phyloP scores from a whole-genome alignment of 1,139 yeast species.

The Petasospora rhodanensis region DNA sequence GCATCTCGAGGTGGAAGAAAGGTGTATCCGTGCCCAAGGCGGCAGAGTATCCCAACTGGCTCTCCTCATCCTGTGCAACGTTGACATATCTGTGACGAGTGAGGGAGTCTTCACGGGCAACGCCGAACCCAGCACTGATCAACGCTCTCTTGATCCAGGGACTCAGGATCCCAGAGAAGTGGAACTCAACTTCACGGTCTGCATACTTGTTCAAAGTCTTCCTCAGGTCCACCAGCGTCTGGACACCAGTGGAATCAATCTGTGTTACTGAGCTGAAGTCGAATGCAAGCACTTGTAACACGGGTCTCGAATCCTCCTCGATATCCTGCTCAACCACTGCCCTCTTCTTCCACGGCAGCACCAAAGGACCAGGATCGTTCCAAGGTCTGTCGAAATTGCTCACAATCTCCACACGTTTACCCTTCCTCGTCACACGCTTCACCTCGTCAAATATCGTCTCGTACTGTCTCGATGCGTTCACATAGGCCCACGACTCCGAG shows the following conservation, averaged over 20 bases:
- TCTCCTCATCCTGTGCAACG: constrained; percentile 26
- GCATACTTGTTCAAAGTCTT: constrained; percentile 71
- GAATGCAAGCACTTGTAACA: constrained; percentile 65
- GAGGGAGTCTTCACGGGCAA: constrained; percentile 37
- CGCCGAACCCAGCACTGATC: constrained; percentile 76
- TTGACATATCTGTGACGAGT: constrained; percentile 27
- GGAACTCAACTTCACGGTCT: constrained; percentile 82
- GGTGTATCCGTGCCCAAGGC: constrained; percentile 74
- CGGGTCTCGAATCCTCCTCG: constrained; percentile 55
- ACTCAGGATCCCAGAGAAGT: constrained; percentile 77
- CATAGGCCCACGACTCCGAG: constrained; percentile 73
- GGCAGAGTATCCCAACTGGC: constrained; percentile 30
- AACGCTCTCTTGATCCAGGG: constrained; percentile 86
- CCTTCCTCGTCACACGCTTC: constrained; percentile 56
- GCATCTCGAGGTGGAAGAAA: constrained; percentile 83
- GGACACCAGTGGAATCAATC: constrained; percentile 76
- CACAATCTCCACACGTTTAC: constrained; percentile 40
- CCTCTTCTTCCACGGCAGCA: constrained; percentile 25
- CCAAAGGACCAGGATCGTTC: constrained; percentile 81
- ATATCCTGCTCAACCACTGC: too few species aligned
- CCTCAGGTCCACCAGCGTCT: constrained; percentile 70
- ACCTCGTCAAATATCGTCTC: constrained; percentile 70
- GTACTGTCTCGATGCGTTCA: constrained; percentile 71
- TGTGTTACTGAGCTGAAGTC: constrained; percentile 78
- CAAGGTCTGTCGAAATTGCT: constrained; percentile 76